Conservation (phyloP, 768 basidiomycete genomes). For the Psilocybe cyanescens region DNA sequence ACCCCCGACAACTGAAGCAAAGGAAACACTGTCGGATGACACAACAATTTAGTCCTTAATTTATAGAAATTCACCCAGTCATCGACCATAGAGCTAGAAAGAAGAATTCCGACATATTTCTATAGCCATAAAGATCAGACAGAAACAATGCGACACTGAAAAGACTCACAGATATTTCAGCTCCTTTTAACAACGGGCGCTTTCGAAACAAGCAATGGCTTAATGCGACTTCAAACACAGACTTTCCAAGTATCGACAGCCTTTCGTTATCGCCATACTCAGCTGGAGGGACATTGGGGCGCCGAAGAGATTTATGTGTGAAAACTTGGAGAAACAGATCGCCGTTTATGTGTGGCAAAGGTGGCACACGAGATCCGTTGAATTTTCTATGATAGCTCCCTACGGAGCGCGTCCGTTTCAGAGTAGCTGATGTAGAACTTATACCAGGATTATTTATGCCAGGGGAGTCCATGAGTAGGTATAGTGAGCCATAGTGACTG, state of each 20-base stretch:
- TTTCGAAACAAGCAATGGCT: constrained; percentile 51
- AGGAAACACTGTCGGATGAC: constrained; percentile 39
- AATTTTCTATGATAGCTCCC: constrained; percentile 20
- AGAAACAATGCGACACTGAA: constrained; percentile 10
- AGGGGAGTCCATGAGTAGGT: constrained; percentile 21
- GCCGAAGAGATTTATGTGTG: constrained; percentile 68
- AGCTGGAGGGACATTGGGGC: constrained; percentile 33
- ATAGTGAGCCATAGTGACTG: constrained; percentile 3
- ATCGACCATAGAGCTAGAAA: constrained; percentile 47
- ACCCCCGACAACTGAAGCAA: constrained; percentile 46
- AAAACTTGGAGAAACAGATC: constrained; percentile 69
- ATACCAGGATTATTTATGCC: constrained; percentile 4
- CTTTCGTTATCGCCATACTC: constrained; percentile 61
- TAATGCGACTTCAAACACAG: constrained; percentile 49
- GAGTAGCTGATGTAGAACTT: constrained; percentile 2
- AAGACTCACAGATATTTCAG: constrained; percentile 51
- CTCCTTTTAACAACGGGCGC: constrained; percentile 51
- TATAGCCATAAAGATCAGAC: constrained; percentile 16
- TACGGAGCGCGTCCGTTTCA: constrained; percentile 28
- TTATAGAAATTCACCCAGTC: constrained; percentile 53
- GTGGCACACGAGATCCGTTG: constrained; percentile 31
- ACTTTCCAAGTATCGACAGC: constrained; percentile 52
- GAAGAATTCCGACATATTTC: constrained; percentile 35
- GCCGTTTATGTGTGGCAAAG: constrained; percentile 43
- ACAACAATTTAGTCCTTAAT: constrained; percentile 52